Conservation (phyloP, 495 filamentous ascomycete species). For the Neurospora africana region DNA sequence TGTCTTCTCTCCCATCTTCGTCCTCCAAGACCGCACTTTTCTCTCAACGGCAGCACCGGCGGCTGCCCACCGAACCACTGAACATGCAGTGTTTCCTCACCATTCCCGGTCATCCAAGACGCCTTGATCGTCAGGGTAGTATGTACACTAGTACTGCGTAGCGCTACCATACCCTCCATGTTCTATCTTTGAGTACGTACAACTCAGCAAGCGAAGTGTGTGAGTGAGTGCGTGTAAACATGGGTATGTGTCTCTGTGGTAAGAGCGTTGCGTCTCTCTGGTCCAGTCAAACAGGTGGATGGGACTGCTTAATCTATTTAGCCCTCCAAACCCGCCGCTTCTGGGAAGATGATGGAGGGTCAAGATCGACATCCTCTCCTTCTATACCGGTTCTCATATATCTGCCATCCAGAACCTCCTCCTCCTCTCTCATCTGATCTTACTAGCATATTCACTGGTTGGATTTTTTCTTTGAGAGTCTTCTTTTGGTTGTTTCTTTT, state of each 20-base stretch:
- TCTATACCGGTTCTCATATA: not conserved
- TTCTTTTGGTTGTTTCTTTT: conserved; percentile 7
- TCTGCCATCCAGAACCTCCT: conserved; percentile 17
- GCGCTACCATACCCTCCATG: conserved; percentile 2
- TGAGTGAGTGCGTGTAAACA: not conserved
- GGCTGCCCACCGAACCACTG: conserved; percentile 11
- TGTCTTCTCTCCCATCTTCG: not conserved
- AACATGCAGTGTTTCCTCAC: not conserved
- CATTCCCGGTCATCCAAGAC: not conserved
- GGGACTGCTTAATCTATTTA: not conserved
- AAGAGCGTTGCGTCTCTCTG: not conserved
- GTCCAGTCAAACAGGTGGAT: not conserved
- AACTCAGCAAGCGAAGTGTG: conserved; percentile 3
- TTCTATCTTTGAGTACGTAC: conserved; percentile 3
- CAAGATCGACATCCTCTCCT: not conserved
- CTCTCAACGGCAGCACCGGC: conserved; percentile 4
- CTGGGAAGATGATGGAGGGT: not conserved
- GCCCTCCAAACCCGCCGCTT: not conserved
- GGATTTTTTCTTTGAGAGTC: conserved; percentile 10
- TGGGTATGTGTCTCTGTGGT: not conserved
- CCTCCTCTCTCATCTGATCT: conserved; percentile 10
- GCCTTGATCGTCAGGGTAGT: not conserved
- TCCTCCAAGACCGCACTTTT: not conserved
- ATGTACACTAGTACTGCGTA: not conserved
- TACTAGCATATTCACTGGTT: not conserved